phyloP scores from a whole-genome alignment of 2,329 filamentous ascomycete genomes.

The Eutypella sp. region DNA sequence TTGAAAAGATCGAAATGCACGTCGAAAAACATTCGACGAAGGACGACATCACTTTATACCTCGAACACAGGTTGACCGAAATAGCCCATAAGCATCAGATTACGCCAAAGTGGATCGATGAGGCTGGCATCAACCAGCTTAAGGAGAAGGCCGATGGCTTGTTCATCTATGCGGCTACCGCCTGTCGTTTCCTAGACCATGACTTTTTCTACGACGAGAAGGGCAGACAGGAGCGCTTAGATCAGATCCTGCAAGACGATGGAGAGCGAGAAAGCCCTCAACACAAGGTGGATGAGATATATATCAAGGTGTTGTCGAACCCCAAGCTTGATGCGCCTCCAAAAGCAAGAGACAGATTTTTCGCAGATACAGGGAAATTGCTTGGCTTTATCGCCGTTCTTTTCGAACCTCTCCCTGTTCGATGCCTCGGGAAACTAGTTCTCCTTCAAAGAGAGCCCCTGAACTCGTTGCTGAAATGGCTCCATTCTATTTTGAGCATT shows the following conservation, averaged over 20 bases:
- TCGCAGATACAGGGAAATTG: not conserved
- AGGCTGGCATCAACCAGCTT: not conserved
- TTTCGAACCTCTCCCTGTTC: not conserved
- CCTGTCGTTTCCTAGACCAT: not conserved
- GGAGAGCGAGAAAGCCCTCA: not conserved
- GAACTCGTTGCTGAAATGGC: not conserved
- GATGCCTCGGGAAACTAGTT: not conserved
- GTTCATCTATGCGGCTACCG: not conserved
- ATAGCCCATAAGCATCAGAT: not conserved
- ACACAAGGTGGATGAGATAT: not conserved
- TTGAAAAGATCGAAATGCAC: not conserved
- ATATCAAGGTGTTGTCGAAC: not conserved
- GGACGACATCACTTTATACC: not conserved
- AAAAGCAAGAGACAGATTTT: not conserved
- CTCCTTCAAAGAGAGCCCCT: not conserved
- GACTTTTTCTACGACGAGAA: not conserved
- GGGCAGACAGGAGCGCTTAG: not conserved
- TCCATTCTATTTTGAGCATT: not conserved
- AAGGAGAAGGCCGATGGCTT: not conserved
- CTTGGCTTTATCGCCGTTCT: not conserved
- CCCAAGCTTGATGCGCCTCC: not conserved
- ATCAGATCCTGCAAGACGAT: not conserved
- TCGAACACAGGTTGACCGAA: not conserved
- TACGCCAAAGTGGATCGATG: not conserved
- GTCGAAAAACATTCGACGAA: not conserved